These are phyloP conservation scores for Penicillium digitatum DNA, from an alignment of 2,329 filamentous ascomycete genomes.

Conservation along the genomic window DNA sequence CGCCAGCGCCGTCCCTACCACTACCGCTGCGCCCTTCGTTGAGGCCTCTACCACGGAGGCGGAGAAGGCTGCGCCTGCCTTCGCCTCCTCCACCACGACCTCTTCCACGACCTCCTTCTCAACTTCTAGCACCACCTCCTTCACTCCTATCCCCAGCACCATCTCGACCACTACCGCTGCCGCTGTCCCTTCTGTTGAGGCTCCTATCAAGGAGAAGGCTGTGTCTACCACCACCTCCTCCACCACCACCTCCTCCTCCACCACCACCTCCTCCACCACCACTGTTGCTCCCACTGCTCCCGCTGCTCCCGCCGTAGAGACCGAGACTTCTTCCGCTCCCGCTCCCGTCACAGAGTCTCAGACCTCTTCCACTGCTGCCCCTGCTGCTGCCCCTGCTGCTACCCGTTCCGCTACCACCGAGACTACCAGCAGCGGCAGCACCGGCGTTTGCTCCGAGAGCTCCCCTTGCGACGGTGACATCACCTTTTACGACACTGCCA, in stretches of 20 bases:
- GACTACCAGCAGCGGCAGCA: slow-evolving; percentile 16
- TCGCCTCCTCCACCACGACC: slow-evolving; percentile 9
- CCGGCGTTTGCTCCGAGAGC: slow-evolving; percentile 25
- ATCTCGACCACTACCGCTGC: slow-evolving; percentile 9
- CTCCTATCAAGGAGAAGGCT: not conserved
- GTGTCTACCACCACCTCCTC: slow-evolving; percentile 11
- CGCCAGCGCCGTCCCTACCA: slow-evolving; percentile 15
- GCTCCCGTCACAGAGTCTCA: slow-evolving; percentile 1
- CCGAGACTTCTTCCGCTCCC: slow-evolving; percentile 6
- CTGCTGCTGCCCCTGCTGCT: not conserved
- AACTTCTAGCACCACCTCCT: slow-evolving; percentile 6
- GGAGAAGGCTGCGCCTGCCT: slow-evolving; percentile 7
- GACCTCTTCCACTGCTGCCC: not conserved
- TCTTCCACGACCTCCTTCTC: no score
- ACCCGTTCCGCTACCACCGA: not conserved
- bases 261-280: slow-evolving; percentile 9
- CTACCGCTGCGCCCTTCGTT: slow-evolving; percentile 8
- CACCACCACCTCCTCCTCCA: slow-evolving; percentile 8
- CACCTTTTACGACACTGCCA: slow-evolving; percentile 68
- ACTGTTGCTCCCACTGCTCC: slow-evolving; percentile 10
- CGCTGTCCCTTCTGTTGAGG: slow-evolving; percentile 2
- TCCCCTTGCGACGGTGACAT: slow-evolving; percentile 55
- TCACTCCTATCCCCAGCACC: no score
- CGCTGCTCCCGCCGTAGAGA: slow-evolving; percentile 4
- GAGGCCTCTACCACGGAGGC: not conserved